A percentile compares a stretch with the other conserved stretches of the same genome.
phyloP scores from a whole-genome alignment of 352 stramenopile species.

The Globisporangium echinulatum region DNA sequence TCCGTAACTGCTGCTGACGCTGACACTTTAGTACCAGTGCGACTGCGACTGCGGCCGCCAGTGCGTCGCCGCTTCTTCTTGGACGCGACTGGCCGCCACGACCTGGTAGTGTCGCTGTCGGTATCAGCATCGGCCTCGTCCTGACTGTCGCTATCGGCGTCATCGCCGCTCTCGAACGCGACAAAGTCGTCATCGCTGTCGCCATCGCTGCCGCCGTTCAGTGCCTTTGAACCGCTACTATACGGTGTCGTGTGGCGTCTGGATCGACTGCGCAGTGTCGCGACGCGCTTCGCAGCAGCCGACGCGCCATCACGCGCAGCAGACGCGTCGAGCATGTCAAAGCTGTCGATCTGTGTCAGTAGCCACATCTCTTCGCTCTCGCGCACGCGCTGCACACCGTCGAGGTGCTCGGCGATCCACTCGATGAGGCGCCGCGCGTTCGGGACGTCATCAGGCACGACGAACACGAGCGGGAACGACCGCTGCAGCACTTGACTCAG shows the following conservation, averaged over 20 bases:
- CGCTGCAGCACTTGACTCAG: constrained; percentile 59
- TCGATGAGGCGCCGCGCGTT: constrained; percentile 59
- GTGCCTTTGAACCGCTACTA: not conserved
- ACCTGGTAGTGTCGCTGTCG: not conserved
- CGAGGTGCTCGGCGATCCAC: constrained; percentile 52
- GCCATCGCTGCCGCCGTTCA: not conserved
- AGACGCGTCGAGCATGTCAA: constrained; percentile 21
- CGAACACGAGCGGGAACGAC: constrained; percentile 60
- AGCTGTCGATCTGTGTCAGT: constrained; percentile 34
- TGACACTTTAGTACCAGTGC: not conserved
- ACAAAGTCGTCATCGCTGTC: constrained; percentile 11
- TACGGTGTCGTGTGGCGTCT: not conserved
- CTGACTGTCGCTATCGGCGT: not conserved
- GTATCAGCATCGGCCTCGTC: not conserved
- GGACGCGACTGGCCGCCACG: not conserved
- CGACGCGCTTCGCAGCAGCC: not conserved
- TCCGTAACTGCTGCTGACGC: not conserved
- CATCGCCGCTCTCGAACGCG: not conserved
- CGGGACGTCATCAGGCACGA: constrained; percentile 42
- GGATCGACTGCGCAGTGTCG: not conserved
- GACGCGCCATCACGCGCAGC: not conserved
- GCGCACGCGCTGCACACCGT: constrained; percentile 25
- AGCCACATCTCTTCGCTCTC: constrained; percentile 55
- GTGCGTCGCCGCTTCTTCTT: too few species aligned
- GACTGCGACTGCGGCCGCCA: constrained; percentile 3